These are phyloP conservation scores for Asterophora lycoperdoides DNA, from an alignment of 768 basidiomycete genomes.

Conservation along the genomic window DNA sequence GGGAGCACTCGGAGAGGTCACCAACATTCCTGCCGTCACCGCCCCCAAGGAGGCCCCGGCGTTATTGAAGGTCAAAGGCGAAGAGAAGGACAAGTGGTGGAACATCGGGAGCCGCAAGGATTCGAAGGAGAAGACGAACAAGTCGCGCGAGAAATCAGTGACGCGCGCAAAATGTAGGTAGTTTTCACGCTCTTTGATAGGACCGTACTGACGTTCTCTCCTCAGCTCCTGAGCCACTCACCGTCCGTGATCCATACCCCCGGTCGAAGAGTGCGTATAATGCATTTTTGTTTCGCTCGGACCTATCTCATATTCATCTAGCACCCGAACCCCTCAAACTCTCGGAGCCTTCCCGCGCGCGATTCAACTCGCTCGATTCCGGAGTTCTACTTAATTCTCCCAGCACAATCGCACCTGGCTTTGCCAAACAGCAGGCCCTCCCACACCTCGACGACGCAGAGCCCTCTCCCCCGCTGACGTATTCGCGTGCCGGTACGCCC, in stretches of 20 bases:
- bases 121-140: slow-evolving; percentile 57
- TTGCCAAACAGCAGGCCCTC: background rate
- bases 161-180: slow-evolving; percentile 42
- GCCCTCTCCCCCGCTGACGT: slow-evolving; percentile 18
- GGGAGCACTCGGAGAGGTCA: slow-evolving; percentile 51
- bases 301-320: slow-evolving; percentile 13
- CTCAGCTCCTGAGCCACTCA: slow-evolving; percentile 35
- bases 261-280: slow-evolving; percentile 36
- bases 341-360: slow-evolving; percentile 34
- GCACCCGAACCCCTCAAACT: slow-evolving; percentile 44
- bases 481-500: slow-evolving; percentile 34
- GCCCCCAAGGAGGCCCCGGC: slow-evolving; percentile 22
- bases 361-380: slow-evolving; percentile 63
- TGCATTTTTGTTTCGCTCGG: background rate
- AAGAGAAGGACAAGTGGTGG: slow-evolving; percentile 68
- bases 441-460: slow-evolving; percentile 8
- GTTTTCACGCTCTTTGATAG: background rate
- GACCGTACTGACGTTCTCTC: background rate
- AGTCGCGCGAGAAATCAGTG: slow-evolving; percentile 29
- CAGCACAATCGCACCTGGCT: slow-evolving; percentile 27
- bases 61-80: slow-evolving; percentile 32
- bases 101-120: slow-evolving; percentile 75
- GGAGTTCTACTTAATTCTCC: slow-evolving; percentile 31
- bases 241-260: slow-evolving; percentile 22
- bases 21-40: slow-evolving; percentile 42